Evolutionary conservation across 768 basidiomycete genomes (phyloP).

Genomic region (Tulasnella sp.): DNA sequence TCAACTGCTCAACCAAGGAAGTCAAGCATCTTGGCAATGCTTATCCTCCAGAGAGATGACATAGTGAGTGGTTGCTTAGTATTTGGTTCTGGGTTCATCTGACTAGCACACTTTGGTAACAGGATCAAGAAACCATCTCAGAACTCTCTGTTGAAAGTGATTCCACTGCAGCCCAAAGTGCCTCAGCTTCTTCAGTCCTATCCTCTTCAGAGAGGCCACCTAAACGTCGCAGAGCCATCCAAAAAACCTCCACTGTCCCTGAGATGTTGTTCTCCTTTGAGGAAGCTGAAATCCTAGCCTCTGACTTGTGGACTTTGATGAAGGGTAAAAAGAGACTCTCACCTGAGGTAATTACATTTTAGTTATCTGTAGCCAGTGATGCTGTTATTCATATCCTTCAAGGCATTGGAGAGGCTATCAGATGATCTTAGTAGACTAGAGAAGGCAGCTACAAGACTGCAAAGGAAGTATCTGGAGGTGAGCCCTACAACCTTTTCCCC

Average conservation of each 20-base stretch:
- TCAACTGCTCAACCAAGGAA: background rate
- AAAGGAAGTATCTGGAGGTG: background rate
- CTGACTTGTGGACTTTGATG: background rate
- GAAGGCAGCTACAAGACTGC: background rate
- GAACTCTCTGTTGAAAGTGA: background rate
- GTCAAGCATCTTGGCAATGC: background rate
- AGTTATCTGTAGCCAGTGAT: background rate
- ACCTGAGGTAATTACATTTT: background rate
- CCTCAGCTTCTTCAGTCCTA: background rate
- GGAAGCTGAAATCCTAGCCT: background rate
- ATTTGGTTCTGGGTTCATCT: background rate
- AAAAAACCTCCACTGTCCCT: background rate
- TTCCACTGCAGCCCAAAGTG: background rate
- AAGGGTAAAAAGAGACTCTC: background rate
- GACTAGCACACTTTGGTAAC: background rate
- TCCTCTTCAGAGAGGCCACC: background rate
- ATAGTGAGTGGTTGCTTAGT: background rate
- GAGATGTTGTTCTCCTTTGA: background rate
- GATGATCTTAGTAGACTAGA: background rate
- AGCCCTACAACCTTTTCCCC: background rate
- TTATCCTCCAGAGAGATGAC: background rate
- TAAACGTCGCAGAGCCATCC: background rate
- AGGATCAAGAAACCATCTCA: background rate
- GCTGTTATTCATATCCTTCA: background rate
- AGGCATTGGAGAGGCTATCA: background rate